phyloP scores from a whole-genome alignment of 306 rosid species.

The Cicer bijugum region DNA sequence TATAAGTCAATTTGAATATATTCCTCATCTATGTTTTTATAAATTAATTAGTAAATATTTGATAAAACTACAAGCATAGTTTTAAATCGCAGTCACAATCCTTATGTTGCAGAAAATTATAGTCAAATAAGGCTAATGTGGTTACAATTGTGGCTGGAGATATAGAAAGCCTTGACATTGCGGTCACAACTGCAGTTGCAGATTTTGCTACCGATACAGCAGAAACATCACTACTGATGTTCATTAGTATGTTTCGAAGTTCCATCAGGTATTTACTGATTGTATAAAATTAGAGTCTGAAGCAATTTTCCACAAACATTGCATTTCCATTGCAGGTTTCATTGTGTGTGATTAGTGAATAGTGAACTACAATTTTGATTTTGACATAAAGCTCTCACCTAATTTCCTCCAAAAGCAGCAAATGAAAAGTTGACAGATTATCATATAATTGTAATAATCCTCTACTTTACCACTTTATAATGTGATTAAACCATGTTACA shows the following conservation, averaged over 20 bases:
- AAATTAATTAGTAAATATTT: not conserved
- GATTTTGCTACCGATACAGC: constrained; percentile 3
- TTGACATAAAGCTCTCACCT: not conserved
- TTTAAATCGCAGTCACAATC: not conserved
- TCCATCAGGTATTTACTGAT: not conserved
- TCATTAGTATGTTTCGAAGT: not conserved
- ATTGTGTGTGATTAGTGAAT: not conserved
- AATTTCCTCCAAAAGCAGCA: not conserved
- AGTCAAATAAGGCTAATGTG: not conserved
- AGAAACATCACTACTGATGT: constrained; percentile 28
- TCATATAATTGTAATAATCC: constrained; percentile 25
- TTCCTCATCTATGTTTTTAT: constrained; percentile 9
- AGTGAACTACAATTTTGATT: constrained; percentile 1
- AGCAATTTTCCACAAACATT: not conserved
- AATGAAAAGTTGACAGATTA: constrained; percentile 1
- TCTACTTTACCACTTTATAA: not conserved
- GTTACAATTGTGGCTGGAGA: not conserved
- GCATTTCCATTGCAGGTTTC: not conserved
- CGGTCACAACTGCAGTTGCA: not conserved
- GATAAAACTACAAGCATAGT: not conserved
- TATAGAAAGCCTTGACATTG: not conserved
- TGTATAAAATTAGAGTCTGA: not conserved
- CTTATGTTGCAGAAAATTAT: not conserved
- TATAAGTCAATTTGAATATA: not conserved
- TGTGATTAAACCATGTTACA: constrained; percentile 1